Evolutionary conservation across 768 basidiomycete species (phyloP).

Genomic region (Hortiboletus flavorubellus): DNA sequence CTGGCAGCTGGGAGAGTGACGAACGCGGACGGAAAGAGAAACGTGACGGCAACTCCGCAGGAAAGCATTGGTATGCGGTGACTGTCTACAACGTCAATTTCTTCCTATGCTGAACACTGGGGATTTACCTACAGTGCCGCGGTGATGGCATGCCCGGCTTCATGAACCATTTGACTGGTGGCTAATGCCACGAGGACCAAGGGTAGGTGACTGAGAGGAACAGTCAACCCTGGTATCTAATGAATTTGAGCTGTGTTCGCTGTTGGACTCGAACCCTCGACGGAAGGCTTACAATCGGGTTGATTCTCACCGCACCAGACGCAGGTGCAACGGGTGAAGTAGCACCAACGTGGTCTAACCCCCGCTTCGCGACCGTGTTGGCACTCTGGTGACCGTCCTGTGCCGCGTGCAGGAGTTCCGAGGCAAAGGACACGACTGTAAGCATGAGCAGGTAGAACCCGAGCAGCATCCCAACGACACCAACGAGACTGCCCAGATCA

Average conservation of each 20-base stretch:
- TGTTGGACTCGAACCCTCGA: background rate
- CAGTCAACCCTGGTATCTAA: constrained; percentile 81
- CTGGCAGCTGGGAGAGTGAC: constrained; percentile 53
- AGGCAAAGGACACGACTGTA: constrained; percentile 27
- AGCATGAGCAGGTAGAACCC: constrained; percentile 40
- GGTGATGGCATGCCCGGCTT: constrained; percentile 73
- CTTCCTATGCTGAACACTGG: background rate
- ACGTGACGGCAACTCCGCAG: constrained; percentile 56
- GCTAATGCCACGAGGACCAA: constrained; percentile 60
- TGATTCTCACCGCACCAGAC: constrained; percentile 15
- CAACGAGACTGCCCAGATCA: constrained; percentile 45
- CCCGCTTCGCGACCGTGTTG: constrained; percentile 17
- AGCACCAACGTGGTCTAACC: background rate
- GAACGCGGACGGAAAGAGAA: constrained; percentile 72
- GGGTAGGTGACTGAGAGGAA: constrained; percentile 70
- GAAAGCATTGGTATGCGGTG: constrained; percentile 61
- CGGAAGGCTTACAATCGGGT: constrained; percentile 30
- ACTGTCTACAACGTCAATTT: constrained; percentile 36
- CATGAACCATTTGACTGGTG: constrained; percentile 69
- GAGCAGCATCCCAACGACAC: constrained; percentile 46
- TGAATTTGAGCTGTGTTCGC: background rate
- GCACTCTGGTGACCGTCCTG: background rate
- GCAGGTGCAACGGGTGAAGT: background rate
- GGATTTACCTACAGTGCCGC: constrained; percentile 61
- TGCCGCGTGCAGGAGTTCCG: constrained; percentile 9